These are phyloP conservation scores for Centaurea solstitialis DNA, from an alignment of 129 eudicot species.

Conservation along the genomic window DNA sequence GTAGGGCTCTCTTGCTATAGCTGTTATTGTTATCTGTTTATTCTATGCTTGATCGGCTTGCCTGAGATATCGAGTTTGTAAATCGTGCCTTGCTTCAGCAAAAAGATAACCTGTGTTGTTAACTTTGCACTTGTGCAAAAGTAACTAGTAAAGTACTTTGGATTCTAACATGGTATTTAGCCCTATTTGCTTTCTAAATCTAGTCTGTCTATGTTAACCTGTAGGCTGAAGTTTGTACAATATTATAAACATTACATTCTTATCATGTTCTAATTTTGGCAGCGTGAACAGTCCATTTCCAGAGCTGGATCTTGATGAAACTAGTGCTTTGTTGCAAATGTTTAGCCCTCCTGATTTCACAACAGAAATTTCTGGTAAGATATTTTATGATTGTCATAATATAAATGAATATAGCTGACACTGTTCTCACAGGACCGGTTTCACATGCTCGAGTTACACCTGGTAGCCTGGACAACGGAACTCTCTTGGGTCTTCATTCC, in stretches of 20 bases:
- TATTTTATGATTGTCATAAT: conserved; percentile 12
- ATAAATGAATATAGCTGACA: background rate
- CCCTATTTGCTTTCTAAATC: background rate
- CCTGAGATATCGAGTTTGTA: background rate
- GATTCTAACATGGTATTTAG: too few species aligned
- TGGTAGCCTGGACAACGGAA: conserved; percentile 38
- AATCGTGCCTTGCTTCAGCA: background rate
- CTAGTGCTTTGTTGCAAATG: conserved; percentile 54
- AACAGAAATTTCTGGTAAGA: conserved; percentile 55
- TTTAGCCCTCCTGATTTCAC: conserved; percentile 52
- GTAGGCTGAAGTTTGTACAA: background rate
- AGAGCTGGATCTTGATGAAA: conserved; percentile 63
- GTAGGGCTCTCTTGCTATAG: conserved; percentile 21
- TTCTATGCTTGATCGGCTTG: background rate
- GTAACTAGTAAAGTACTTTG: background rate
- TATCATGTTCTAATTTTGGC: conserved; percentile 22
- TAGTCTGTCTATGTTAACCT: background rate
- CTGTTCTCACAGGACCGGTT: conserved; percentile 38
- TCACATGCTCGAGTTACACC: conserved; percentile 39
- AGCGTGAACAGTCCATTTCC: conserved; percentile 52
- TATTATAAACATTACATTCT: background rate
- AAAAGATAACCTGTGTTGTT: background rate
- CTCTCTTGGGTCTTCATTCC: conserved; percentile 35
- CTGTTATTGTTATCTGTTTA: background rate
- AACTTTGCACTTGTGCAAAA: background rate